A percentile compares a stretch with the other conserved stretches of the same genome.
phyloP scores from a whole-genome alignment of 331 rosid genomes.

The Pyracantha coccinea region DNA sequence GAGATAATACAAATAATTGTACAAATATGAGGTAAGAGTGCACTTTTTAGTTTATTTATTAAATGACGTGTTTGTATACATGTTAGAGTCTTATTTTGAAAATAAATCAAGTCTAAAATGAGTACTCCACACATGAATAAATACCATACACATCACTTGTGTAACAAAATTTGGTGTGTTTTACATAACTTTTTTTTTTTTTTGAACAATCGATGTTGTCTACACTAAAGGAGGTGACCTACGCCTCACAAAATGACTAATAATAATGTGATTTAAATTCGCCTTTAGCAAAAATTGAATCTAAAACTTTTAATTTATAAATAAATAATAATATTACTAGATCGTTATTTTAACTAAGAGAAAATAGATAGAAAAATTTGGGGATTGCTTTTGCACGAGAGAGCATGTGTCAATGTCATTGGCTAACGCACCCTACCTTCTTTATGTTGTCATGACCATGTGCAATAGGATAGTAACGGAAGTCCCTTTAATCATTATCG shows the following conservation, averaged over 20 bases:
- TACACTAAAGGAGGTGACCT: too few species aligned
- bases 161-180: too few species aligned
- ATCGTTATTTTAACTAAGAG: too few species aligned
- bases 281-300: rapidly evolving
- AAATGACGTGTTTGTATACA: too few species aligned
- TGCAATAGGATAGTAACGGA: background rate
- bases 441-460: conserved; percentile 14
- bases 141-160: background rate
- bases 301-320: rapidly evolving
- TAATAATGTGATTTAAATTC: too few species aligned
- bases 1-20: too few species aligned
- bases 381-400: background rate
- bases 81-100: background rate
- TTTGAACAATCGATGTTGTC: too few species aligned
- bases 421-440: background rate
- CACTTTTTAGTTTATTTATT: too few species aligned
- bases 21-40: too few species aligned
- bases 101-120: background rate
- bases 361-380: too few species aligned
- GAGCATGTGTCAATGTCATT: conserved; percentile 10
- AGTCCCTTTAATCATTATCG: conserved; percentile 16
- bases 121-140: background rate
- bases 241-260: rapidly evolving
- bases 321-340: rapidly evolving
- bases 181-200: too few species aligned